Conservation (phyloP, 805 yeast genomes). For the Maudiozyma serrabonitensis region DNA sequence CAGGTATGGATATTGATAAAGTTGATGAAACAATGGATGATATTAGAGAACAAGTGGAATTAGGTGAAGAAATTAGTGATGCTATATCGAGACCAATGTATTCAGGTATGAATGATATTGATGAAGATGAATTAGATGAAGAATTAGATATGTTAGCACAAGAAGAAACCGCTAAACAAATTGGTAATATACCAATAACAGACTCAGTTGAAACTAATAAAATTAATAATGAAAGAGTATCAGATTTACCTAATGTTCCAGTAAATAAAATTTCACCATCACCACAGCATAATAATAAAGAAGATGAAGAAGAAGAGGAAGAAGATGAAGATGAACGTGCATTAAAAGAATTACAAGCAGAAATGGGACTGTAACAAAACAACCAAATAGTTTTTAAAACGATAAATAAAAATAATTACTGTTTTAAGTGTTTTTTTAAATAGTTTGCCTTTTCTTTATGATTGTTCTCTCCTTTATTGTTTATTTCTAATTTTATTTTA, state of each 20-base stretch:
- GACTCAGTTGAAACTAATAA: not conserved
- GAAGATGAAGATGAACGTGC: conserved; percentile 83
- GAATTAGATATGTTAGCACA: conserved; percentile 84
- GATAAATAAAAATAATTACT: too few relatives aligned
- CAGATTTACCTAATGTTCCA: conserved; percentile 40
- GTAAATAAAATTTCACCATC: conserved; percentile 21
- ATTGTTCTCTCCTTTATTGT: not conserved
- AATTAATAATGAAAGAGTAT: conserved; percentile 10
- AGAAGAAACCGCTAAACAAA: conserved; percentile 41
- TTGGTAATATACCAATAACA: not conserved
- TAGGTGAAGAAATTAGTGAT: conserved; percentile 90
- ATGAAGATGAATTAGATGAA: conserved; percentile 90
- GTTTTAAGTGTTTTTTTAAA: too few relatives aligned
- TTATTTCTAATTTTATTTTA: not conserved
- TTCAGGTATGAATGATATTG: conserved; percentile 44
- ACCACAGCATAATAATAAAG: not conserved
- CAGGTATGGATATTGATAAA: conserved; percentile 89
- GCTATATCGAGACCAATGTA: conserved; percentile 94
- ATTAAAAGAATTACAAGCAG: conserved; percentile 69
- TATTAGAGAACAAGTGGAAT: conserved; percentile 90
- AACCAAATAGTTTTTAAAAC: too few relatives aligned
- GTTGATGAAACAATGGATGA: conserved; percentile 98
- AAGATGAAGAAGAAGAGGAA: conserved; percentile 32
- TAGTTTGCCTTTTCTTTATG: not conserved
- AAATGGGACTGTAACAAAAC: conserved; percentile 55